Base-by-base conservation (phyloP, 768 basidiomycete species). In the Tylopilus sp. region DNA sequence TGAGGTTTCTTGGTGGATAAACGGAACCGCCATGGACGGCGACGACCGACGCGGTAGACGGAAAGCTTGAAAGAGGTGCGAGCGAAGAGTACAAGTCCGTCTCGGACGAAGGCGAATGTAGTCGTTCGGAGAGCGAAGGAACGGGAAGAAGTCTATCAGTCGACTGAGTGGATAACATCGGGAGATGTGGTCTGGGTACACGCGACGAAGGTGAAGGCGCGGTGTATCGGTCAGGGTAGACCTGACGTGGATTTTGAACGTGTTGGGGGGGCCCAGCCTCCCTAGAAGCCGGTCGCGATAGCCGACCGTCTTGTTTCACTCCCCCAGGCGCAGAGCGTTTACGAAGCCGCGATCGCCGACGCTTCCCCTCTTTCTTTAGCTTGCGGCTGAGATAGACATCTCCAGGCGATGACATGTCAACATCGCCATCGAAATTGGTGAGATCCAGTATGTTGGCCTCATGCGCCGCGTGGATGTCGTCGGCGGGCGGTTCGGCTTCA, bases 401-500 rank as follows among this genome's bases (percentile, higher is more conserved):
- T 9, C 79, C 84, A 2, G 81, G 82, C 19, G 81, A 66, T 16
- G 73, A 69, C 14, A 78, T 71, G 54, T 87, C 82, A 38, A 84
- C 74, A 56, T 92, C 89, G 24, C 87, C 88, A 54, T 90, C 86
- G 62, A 89, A 92, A 61, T 89, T 85, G 6, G 87, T 87, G 53
- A 86, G 70, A 57, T 90, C 86, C 6, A 86, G 69, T 1, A 80
- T 75, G 48, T 82, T 77, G 37, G 74, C 74, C 53, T 79, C 77
- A 50, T 77, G 76, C 4, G 73, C 70, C 3, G 71, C 60, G 42
- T 65, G 64, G 25, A 77, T 66, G 11, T 70, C 69, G 17, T 66
- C 59, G 12, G 57, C 53, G 4, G 51, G 60, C n/a, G 68, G 69
- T 22, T 69, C 70, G 16, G 50, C 46, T 4, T 72, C 70, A 2